A percentile compares a stretch with the other conserved stretches of the same genome.
These are phyloP conservation scores for Mallotus japonicus DNA, from an alignment of 441 rosid genomes.

Conservation along the genomic window DNA sequence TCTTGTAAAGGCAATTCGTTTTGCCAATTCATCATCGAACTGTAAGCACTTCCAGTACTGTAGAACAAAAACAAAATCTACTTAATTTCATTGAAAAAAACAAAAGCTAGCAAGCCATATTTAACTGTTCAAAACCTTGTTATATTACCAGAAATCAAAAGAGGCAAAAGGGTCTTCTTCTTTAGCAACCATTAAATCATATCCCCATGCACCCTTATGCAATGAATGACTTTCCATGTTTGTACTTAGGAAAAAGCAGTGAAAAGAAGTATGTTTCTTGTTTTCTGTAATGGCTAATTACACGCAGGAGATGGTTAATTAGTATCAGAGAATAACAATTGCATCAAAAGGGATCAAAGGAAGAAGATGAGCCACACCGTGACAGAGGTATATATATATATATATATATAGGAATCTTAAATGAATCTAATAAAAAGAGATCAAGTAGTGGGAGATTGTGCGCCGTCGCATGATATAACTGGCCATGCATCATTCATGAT, in stretches of 20 bases:
- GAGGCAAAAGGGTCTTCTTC: conserved; percentile 22
- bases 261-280: too few relatives aligned
- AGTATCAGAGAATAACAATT: neutral
- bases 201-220: neutral
- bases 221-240: neutral
- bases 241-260: too few relatives aligned
- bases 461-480: conserved; percentile 27
- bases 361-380: conserved; percentile 7
- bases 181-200: neutral
- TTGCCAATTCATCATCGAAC: conserved; percentile 21
- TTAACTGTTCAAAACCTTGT: too few relatives aligned
- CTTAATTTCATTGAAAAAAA: neutral
- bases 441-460: conserved; percentile 20
- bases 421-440: conserved; percentile 6
- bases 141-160: conserved; percentile 18
- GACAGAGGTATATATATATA: neutral
- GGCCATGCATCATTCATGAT: conserved; percentile 19
- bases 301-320: neutral
- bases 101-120: neutral
- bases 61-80: neutral
- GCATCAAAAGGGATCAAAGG: neutral
- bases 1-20: conserved; percentile 16
- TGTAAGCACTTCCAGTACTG: neutral
- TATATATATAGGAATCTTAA: neutral
- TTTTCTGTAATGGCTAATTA: neutral